These are phyloP conservation scores for Spathaspora girioi DNA, from an alignment of 805 yeast species.

Conservation along the genomic window DNA sequence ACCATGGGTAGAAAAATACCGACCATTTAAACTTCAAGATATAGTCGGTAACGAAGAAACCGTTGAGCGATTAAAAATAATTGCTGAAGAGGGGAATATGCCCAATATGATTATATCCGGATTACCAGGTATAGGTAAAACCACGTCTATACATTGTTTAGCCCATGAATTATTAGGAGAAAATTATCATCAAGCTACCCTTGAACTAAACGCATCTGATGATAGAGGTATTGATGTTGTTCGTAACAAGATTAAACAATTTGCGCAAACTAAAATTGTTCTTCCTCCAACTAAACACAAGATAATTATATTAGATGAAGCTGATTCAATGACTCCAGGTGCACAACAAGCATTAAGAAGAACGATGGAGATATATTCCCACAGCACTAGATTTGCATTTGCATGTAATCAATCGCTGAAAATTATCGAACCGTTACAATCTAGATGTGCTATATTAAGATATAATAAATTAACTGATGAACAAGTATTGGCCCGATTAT, in stretches of 20 bases:
- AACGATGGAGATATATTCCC: conserved; percentile 94
- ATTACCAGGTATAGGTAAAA: conserved; percentile 95
- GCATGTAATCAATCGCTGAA: conserved; percentile 94
- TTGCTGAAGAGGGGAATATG: conserved; percentile 92
- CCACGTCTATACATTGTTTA: conserved; percentile 88
- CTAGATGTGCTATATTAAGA: conserved; percentile 92
- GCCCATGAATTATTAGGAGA: conserved; percentile 81
- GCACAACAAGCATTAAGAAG: conserved; percentile 94
- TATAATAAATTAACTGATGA: conserved; percentile 79
- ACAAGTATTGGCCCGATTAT: conserved; percentile 73
- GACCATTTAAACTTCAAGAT: conserved; percentile 76
- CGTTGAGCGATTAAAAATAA: conserved; percentile 73
- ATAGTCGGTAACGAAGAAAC: conserved; percentile 94
- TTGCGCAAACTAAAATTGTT: conserved; percentile 90
- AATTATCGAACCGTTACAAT: conserved; percentile 94
- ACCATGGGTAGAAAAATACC: conserved; percentile 85
- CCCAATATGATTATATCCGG: conserved; percentile 97
- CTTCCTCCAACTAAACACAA: conserved; percentile 89
- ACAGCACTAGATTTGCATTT: conserved; percentile 95
- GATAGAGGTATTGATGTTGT: conserved; percentile 98
- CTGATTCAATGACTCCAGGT: conserved; percentile 95
- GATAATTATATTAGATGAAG: conserved; percentile 90
- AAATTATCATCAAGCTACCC: conserved; percentile 71
- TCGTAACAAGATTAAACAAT: conserved; percentile 86
- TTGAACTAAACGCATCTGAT: conserved; percentile 94